phyloP scores from a whole-genome alignment of 2,329 filamentous ascomycete species.

The Emmonsia crescens region DNA sequence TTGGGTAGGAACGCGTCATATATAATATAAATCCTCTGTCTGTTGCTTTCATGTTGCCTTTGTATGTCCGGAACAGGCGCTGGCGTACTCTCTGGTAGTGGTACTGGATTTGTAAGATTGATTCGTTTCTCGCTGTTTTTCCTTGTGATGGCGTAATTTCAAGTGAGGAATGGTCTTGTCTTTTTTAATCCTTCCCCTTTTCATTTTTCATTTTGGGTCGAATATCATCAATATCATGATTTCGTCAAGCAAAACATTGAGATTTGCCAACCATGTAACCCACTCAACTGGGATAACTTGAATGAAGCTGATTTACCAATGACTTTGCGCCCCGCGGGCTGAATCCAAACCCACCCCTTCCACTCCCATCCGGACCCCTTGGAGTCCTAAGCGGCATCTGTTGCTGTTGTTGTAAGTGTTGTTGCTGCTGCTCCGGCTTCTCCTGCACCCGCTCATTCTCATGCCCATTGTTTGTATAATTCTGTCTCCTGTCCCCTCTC shows the following conservation, averaged over 20 bases:
- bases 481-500: slow-evolving; percentile 20
- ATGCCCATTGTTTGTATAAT: neutral
- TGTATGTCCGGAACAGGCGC: neutral
- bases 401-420: slow-evolving; percentile 24
- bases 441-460: neutral
- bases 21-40: neutral
- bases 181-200: neutral
- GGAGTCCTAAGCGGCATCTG: slow-evolving; percentile 62
- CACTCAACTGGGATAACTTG: neutral
- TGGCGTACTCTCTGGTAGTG: neutral
- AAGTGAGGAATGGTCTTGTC: neutral
- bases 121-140: neutral
- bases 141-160: neutral
- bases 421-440: slow-evolving; percentile 19
- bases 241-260: neutral
- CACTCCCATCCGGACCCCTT: slow-evolving; percentile 64
- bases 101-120: neutral
- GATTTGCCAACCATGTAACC: neutral
- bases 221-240: neutral
- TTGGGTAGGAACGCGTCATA: neutral
- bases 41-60: neutral
- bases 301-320: neutral
- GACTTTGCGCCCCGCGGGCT: slow-evolving; percentile 49
- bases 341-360: slow-evolving; percentile 70
- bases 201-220: neutral